A percentile compares a stretch with the other conserved stretches of the same genome.
Conservation (phyloP, 352 stramenopile genomes). For the Thalassiosira hispida region DNA sequence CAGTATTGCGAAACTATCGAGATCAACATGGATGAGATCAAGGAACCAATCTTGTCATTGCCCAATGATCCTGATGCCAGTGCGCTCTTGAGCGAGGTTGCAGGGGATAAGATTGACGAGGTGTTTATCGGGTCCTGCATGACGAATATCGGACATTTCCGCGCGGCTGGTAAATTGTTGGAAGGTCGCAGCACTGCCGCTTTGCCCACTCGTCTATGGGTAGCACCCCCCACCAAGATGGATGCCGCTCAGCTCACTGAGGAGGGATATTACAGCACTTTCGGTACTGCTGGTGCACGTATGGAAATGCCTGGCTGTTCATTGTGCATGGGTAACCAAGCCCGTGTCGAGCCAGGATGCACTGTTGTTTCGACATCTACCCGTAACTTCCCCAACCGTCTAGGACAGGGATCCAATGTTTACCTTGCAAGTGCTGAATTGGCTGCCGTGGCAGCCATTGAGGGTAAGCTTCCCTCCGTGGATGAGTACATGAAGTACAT, state of each 20-base stretch:
- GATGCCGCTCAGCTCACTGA: slow-evolving; percentile 87
- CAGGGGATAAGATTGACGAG: slow-evolving; percentile 87
- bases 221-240: slow-evolving; percentile 89
- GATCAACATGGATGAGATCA: slow-evolving; percentile 88
- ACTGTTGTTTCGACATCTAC: slow-evolving; percentile 88
- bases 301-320: slow-evolving; percentile 89
- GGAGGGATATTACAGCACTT: slow-evolving; percentile 89
- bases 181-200: slow-evolving; percentile 66
- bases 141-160: slow-evolving; percentile 90
- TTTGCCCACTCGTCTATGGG: slow-evolving; percentile 86
- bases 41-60: slow-evolving; percentile 87
- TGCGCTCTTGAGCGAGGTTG: slow-evolving; percentile 83
- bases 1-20: slow-evolving; percentile 87
- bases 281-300: slow-evolving; percentile 84
- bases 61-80: slow-evolving; percentile 89
- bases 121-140: slow-evolving; percentile 90
- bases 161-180: slow-evolving; percentile 87
- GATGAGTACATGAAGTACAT: slow-evolving; percentile 87
- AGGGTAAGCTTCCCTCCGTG: slow-evolving; percentile 83
- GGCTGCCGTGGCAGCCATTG: slow-evolving; percentile 84
- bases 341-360: slow-evolving; percentile 84
- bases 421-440: slow-evolving; percentile 87
- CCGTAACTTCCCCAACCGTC: slow-evolving; percentile 88
- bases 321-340: slow-evolving; percentile 90
- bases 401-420: slow-evolving; percentile 88